A percentile compares a stretch with the other conserved stretches of the same genome.
These are phyloP conservation scores for Xylaria longipes DNA, from an alignment of 495 filamentous ascomycete genomes.

Conservation along the genomic window DNA sequence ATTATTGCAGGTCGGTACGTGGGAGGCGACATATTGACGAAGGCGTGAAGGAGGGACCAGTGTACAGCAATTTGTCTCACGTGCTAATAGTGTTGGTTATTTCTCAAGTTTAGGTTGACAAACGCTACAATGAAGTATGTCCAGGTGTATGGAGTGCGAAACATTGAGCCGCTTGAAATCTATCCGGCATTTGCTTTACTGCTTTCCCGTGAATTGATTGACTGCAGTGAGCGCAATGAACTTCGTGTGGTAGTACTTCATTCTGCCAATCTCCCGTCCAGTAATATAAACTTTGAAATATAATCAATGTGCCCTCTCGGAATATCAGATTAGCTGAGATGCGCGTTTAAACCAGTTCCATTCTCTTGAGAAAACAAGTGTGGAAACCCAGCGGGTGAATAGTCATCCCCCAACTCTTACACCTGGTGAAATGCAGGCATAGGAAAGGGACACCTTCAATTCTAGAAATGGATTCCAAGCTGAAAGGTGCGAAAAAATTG, in stretches of 20 bases:
- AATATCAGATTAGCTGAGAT: neutral
- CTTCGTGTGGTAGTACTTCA: neutral
- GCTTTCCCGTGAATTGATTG: neutral
- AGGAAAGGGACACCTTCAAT: no score
- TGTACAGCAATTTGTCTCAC: neutral
- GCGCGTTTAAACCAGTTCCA: neutral
- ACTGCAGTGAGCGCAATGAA: neutral
- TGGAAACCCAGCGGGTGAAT: neutral
- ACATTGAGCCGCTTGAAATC: neutral
- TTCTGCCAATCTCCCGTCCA: neutral
- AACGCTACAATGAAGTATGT: neutral
- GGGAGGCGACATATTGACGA: neutral
- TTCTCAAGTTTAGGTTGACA: neutral
- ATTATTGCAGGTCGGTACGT: no score
- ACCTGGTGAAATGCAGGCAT: neutral
- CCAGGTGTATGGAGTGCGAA: neutral
- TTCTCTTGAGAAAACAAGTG: neutral
- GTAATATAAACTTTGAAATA: neutral
- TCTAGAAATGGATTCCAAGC: no score
- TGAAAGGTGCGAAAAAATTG: neutral
- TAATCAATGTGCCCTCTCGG: neutral
- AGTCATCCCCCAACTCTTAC: neutral
- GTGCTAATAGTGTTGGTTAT: neutral
- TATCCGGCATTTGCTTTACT: neutral
- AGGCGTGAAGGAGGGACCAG: neutral